A percentile compares a stretch with the other conserved stretches of the same genome.
These are phyloP conservation scores for Melampsora americana DNA, from an alignment of 1,284 basidiomycete genomes.

Conservation along the genomic window DNA sequence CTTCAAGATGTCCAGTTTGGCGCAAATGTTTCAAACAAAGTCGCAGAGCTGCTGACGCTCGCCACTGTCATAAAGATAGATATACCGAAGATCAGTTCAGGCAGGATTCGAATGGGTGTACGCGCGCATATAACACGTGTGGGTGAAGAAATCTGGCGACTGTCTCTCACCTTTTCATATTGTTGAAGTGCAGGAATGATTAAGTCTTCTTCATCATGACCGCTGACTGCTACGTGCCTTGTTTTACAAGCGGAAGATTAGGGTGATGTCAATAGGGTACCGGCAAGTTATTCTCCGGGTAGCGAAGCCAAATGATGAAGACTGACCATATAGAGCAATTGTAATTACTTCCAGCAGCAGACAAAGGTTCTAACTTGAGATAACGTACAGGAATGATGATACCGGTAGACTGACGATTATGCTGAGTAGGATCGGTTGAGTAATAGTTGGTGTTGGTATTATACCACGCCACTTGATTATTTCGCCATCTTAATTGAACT, in stretches of 20 bases:
- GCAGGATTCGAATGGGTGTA: background rate
- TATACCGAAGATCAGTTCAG: too few relatives aligned
- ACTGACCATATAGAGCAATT: constrained; percentile 44
- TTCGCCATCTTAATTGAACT: constrained; percentile 33
- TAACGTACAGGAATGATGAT: constrained; percentile 37
- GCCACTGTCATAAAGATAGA: constrained; percentile 58
- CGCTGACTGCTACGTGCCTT: constrained; percentile 37
- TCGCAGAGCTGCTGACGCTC: constrained; percentile 64
- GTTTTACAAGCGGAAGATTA: background rate
- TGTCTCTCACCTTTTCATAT: constrained; percentile 26
- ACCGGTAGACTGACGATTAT: background rate
- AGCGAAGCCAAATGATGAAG: background rate
- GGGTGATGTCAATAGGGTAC: background rate
- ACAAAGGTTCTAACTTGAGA: constrained; percentile 41
- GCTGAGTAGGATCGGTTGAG: background rate
- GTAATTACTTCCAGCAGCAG: constrained; percentile 39
- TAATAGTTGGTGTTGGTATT: background rate
- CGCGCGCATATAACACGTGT: too few relatives aligned
- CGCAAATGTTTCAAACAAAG: constrained; percentile 57
- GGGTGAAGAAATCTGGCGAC: background rate
- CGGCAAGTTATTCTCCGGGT: background rate
- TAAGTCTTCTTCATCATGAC: constrained; percentile 32
- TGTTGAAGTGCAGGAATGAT: constrained; percentile 19
- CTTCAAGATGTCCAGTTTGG: constrained; percentile 39
- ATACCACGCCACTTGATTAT: constrained; percentile 32